Base-by-base conservation (phyloP, 495 filamentous ascomycete genomes). In the Chaetomium fimeti region DNA sequence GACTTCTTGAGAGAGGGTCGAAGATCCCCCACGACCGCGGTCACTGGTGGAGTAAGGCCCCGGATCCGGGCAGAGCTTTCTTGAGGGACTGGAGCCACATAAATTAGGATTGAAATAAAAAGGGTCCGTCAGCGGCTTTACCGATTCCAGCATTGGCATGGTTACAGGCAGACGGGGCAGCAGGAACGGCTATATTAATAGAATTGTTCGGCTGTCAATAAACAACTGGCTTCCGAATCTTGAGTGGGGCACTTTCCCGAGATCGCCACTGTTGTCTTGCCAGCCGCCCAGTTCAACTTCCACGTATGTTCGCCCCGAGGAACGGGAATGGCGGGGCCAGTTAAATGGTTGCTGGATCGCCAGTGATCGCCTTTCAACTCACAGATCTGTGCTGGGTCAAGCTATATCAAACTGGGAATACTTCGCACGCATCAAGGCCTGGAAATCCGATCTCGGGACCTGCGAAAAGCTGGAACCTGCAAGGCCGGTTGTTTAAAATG, bases 111-210 rank as follows among this genome's bases (percentile, higher is more conserved):
- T 9, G 40, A 43, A 13, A 2, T 13, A 43, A 13, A 43, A 18
- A 1, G 40, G 2, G 40, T 13, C 40, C 40, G 16, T 18, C 2
- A 43, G 2, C 38, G 38, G 40, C 40, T 16, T n/a, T 22, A 20
- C n/a, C n/a, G 43, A n/a, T 22, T 47, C 43, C 43, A 47, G 43
- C 18, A 22, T 20, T 8, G n/a, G 53, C 18, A 47, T 22, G n/a
- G 16, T 43, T 47, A 40, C 38, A 48, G n/a, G 40, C 51, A 36
- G 42, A 11, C 40, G 32, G 61, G 42, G 38, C 36, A n/a, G 28
- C 62, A 48, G 48, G 38, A 52, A 45, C 56, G 38, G 48, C 42
- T 22, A 32, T 66, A 66, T 61, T 61, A 66, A 61, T 66, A 66
- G 63, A 61, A 57, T 40, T 16, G 29, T 8, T 49, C 32, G 20